Percentiles rank a stretch among this genome's conserved stretches.
Evolutionary conservation across 2,329 filamentous ascomycete species (phyloP).

Genomic region (Penicillium expansum): DNA sequence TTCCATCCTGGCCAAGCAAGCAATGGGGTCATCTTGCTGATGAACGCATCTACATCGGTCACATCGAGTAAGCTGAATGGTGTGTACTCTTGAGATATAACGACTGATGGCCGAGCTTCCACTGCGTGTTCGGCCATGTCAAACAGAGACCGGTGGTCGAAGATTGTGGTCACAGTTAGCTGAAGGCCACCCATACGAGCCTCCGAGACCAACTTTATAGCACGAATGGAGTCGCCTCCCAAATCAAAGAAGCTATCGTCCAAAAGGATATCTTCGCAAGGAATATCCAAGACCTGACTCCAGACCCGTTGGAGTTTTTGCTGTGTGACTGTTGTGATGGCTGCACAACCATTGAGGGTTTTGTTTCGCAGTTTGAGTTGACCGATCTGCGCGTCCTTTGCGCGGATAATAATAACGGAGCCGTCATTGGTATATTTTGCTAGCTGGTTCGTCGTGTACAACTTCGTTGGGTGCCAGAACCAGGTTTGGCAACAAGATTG

Average conservation of each 20-base stretch:
- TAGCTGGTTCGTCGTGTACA: background rate
- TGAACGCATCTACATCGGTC: background rate
- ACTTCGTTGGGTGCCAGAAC: background rate
- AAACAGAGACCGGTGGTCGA: constrained; percentile 39
- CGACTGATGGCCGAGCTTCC: background rate
- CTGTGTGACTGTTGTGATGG: constrained; percentile 10
- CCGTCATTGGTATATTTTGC: background rate
- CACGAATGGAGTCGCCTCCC: constrained; percentile 57
- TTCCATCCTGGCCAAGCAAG: constrained; percentile 42
- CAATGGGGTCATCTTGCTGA: background rate
- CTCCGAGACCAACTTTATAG: constrained; percentile 60
- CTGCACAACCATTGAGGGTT: background rate
- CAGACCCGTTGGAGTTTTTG: constrained; percentile 48
- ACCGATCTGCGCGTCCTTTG: background rate
- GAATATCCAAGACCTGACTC: constrained; percentile 47
- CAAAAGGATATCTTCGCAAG: constrained; percentile 47
- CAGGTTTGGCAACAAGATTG: background rate
- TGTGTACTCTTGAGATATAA: background rate
- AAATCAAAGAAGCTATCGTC: constrained; percentile 57
- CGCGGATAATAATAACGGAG: constrained; percentile 1
- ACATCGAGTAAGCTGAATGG: constrained; percentile 1
- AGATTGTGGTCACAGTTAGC: constrained; percentile 57
- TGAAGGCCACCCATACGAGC: constrained; percentile 49
- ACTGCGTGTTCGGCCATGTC: constrained; percentile 3
- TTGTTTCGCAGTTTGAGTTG: background rate